Evolutionary conservation across 495 filamentous ascomycete genomes (phyloP).

Genomic region (Xylaria palmicola): DNA sequence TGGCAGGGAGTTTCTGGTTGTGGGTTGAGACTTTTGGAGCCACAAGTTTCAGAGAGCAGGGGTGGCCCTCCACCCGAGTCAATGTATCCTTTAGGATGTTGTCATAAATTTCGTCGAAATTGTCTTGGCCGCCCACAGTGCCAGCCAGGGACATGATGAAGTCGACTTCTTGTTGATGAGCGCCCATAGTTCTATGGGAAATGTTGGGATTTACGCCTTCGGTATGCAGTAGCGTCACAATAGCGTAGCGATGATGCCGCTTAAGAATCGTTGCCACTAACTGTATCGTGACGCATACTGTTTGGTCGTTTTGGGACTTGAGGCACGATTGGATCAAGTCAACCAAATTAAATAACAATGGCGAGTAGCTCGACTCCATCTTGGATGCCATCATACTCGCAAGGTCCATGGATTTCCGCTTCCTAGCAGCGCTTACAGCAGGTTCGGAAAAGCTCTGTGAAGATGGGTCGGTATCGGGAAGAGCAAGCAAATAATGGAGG

Average conservation of each 20-base stretch:
- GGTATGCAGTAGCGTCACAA: slow-evolving; percentile 69
- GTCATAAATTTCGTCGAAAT: slow-evolving; percentile 77
- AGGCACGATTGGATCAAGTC: slow-evolving; percentile 87
- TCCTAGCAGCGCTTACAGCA: slow-evolving; percentile 61
- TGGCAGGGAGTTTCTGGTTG: slow-evolving; percentile 49
- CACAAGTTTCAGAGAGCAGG: slow-evolving; percentile 63
- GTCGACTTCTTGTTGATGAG: slow-evolving; percentile 76
- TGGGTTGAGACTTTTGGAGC: slow-evolving; percentile 52
- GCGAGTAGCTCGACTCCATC: slow-evolving; percentile 69
- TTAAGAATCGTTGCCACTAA: slow-evolving; percentile 80
- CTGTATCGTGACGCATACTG: slow-evolving; percentile 81
- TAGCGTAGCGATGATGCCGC: slow-evolving; percentile 82
- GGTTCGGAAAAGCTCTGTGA: slow-evolving; percentile 19
- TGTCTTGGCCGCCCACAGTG: slow-evolving; percentile 66
- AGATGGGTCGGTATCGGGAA: slow-evolving; percentile 52
- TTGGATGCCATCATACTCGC: slow-evolving; percentile 72
- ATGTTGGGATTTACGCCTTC: slow-evolving; percentile 51
- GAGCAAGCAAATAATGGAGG: slow-evolving; percentile 84
- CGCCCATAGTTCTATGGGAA: slow-evolving; percentile 68
- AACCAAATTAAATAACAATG: slow-evolving; percentile 86
- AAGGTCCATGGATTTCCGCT: slow-evolving; percentile 84
- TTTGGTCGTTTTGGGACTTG: slow-evolving; percentile 81
- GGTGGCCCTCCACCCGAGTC: slow-evolving; percentile 74
- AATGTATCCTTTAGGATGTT: slow-evolving; percentile 78
- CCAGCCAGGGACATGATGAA: slow-evolving; percentile 70